Conservation (phyloP, 228 moss, liverwort and hornwort genomes). For the Sphagnum magellanicum region DNA sequence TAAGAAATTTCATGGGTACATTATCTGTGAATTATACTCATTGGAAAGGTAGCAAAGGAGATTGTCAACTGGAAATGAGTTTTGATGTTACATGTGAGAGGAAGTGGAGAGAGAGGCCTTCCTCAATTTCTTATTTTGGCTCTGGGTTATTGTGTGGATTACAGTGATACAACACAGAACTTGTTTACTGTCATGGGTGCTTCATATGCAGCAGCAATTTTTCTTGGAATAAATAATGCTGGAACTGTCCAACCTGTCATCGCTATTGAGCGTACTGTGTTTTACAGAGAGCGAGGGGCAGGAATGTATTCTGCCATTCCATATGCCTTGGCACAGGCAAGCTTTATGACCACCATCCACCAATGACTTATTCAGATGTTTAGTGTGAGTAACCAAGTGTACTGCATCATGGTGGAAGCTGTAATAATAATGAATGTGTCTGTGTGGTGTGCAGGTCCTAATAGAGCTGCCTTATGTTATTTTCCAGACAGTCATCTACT, state of each 20-base stretch:
- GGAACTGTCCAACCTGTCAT: constrained; percentile 62
- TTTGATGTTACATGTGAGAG: background rate
- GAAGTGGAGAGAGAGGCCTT: background rate
- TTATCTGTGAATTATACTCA: too few species aligned
- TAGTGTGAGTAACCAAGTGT: background rate
- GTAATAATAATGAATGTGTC: background rate
- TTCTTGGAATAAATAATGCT: constrained; percentile 58
- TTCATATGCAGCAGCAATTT: constrained; percentile 47
- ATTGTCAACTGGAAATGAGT: too few species aligned
- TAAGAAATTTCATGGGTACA: too few species aligned
- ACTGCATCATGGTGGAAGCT: background rate
- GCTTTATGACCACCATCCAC: background rate
- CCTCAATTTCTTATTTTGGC: too few species aligned
- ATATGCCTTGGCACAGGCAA: constrained; percentile 32
- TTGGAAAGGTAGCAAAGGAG: too few species aligned
- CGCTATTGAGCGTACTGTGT: constrained; percentile 50
- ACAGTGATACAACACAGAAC: constrained; percentile 31
- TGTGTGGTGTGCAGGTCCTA: constrained; percentile 15
- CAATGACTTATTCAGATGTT: too few species aligned
- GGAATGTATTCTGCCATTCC: constrained; percentile 65
- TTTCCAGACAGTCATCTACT: constrained; percentile 33
- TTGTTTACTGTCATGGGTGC: constrained; percentile 56
- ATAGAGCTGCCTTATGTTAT: constrained; percentile 45
- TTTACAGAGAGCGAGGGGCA: constrained; percentile 43
- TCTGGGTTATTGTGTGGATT: background rate